These are phyloP conservation scores for Sugiyamaella qingdaonensis DNA, from an alignment of 805 yeast genomes.

Conservation along the genomic window DNA sequence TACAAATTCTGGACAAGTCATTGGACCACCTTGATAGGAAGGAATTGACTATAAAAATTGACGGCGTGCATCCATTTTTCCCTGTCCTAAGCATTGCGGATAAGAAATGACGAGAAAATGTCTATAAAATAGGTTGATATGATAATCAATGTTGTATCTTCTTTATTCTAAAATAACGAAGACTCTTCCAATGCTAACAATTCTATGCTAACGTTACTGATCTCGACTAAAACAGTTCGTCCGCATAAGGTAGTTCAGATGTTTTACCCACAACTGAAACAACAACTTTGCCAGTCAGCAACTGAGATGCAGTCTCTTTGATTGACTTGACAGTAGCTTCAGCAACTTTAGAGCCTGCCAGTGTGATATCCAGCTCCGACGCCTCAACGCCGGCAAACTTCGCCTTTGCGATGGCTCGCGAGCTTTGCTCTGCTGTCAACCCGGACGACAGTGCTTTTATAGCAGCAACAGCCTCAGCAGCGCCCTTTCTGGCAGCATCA, in stretches of 20 bases:
- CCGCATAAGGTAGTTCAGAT: conserved; percentile 79
- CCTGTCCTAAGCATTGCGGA: neutral
- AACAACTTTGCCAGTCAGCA: conserved; percentile 52
- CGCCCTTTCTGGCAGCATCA: conserved; percentile 53
- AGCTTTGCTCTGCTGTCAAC: conserved; percentile 35
- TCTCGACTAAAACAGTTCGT: conserved; percentile 64
- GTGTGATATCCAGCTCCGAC: conserved; percentile 25
- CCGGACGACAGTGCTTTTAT: conserved; percentile 27
- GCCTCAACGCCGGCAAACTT: conserved; percentile 53
- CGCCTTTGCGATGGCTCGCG: conserved; percentile 53
- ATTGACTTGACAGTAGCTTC: conserved; percentile 39
- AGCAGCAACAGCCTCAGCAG: conserved; percentile 40
- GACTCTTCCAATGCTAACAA: neutral
- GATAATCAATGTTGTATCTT: too few relatives aligned
- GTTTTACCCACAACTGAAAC: conserved; percentile 89
- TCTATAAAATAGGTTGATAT: too few relatives aligned
- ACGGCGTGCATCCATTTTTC: neutral
- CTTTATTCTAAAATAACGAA: too few relatives aligned
- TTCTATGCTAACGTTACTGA: neutral
- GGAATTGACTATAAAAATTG: neutral
- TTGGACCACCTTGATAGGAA: too few relatives aligned
- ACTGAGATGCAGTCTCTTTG: conserved; percentile 26
- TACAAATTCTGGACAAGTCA: neutral
- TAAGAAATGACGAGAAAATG: neutral
- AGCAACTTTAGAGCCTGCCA: conserved; percentile 39